Conservation (phyloP, 2,329 filamentous ascomycete species). For the Colletotrichum agaves region DNA sequence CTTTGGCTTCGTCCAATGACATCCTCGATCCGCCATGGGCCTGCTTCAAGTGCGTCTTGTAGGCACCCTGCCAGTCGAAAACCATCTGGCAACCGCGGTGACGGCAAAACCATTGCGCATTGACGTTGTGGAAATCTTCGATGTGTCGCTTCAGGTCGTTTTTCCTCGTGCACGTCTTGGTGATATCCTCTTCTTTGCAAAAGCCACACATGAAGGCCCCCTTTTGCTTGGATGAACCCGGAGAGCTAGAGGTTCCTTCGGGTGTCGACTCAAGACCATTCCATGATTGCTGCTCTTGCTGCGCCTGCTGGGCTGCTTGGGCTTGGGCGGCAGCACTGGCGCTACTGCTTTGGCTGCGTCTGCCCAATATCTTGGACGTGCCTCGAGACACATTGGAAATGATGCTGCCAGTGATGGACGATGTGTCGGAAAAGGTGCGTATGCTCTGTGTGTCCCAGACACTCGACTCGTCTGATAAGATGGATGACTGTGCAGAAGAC, state of each 20-base stretch:
- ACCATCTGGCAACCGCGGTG: conserved; percentile 56
- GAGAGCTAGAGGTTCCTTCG: conserved; percentile 40
- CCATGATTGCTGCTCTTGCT: conserved; percentile 32
- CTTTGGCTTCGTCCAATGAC: conserved; percentile 54
- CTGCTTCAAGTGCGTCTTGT: conserved; percentile 58
- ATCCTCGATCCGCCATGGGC: conserved; percentile 55
- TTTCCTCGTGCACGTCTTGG: conserved; percentile 57
- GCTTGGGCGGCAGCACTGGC: conserved; percentile 32
- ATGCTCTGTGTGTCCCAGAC: conserved; percentile 51
- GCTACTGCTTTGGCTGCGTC: conserved; percentile 39
- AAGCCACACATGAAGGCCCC: conserved; percentile 53
- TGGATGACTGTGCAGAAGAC: conserved; percentile 49
- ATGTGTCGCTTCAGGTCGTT: conserved; percentile 62
- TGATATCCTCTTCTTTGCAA: conserved; percentile 54
- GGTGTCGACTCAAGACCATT: conserved; percentile 32
- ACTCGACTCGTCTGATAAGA: conserved; percentile 50
- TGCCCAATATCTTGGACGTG: conserved; percentile 48
- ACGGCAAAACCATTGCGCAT: conserved; percentile 58
- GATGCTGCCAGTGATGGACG: conserved; percentile 52
- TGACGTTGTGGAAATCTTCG: conserved; percentile 59
- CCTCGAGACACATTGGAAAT: conserved; percentile 53
- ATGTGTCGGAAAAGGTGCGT: conserved; percentile 52
- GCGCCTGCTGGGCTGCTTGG: conserved; percentile 30
- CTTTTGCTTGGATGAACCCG: conserved; percentile 49
- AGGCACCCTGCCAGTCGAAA: conserved; percentile 60